phyloP scores from a whole-genome alignment of 768 basidiomycete genomes.

The Obba rivulosa region DNA sequence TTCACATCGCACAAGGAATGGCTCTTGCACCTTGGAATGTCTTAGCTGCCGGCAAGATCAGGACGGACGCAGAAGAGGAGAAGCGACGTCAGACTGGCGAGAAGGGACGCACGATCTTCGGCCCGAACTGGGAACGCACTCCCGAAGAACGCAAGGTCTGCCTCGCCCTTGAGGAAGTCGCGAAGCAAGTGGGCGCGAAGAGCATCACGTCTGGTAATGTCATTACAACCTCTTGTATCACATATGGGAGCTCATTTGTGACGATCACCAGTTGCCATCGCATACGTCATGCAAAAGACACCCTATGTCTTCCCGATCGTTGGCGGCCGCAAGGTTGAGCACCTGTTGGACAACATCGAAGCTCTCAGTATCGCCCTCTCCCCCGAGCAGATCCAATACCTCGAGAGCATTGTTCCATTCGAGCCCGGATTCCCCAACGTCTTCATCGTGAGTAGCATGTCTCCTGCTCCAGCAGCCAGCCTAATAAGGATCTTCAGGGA shows the following conservation, averaged over 20 bases:
- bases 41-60: slow-evolving; percentile 31
- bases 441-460: background rate
- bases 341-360: slow-evolving; percentile 13
- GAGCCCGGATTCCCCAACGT: slow-evolving; percentile 13
- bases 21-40: slow-evolving; percentile 36
- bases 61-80: slow-evolving; percentile 29
- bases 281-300: slow-evolving; percentile 21
- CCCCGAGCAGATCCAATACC: slow-evolving; percentile 11
- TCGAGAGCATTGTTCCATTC: slow-evolving; percentile 16
- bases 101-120: slow-evolving; percentile 26
- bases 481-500: too few relatives aligned
- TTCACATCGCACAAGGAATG: slow-evolving; percentile 17
- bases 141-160: slow-evolving; percentile 39
- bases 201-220: slow-evolving; percentile 40
- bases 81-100: slow-evolving; percentile 17
- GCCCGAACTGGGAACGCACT: slow-evolving; percentile 39
- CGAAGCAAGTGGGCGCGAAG: slow-evolving; percentile 42
- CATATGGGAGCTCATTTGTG: too few relatives aligned
- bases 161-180: slow-evolving; percentile 44
- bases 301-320: slow-evolving; percentile 11
- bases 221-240: slow-evolving; percentile 13
- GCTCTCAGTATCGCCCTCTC: slow-evolving; percentile 17
- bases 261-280: slow-evolving; percentile 19
- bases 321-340: slow-evolving; percentile 5
- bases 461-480: too few relatives aligned